Base-by-base conservation (phyloP, 768 basidiomycete genomes). In the Leucocoprinus birnbaumii region DNA sequence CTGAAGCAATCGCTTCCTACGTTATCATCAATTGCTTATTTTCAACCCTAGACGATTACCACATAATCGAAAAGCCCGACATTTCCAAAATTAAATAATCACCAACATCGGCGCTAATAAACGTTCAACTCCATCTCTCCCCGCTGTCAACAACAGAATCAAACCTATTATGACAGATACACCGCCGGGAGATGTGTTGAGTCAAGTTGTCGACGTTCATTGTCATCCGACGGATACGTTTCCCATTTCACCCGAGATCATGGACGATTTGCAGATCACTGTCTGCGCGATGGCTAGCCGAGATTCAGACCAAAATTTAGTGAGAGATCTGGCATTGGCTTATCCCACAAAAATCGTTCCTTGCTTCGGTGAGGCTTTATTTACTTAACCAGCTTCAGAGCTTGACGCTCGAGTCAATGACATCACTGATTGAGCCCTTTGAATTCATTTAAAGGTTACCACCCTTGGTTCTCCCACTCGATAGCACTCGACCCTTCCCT, bases 381-480 rank as follows among this genome's bases (percentile, higher is more conserved):
- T 38, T 52, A 22, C 47, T 51, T 40, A 56, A 43, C 21, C 46
- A 55, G 50, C 51, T 40, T n/a, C n/a, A n/a, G n/a, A n/a, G n/a
- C n/a, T n/a, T 10, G 24, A 16, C 3, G 16, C 13, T 11, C 34
- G 31, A 48, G 27, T 9, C 1, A 14, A 13, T 13, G 26, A 22
- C 31, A 31, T 31, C 6, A 45, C 21, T 25, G 16, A 40, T 25
- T 38, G 3, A 26, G 3, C 26, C 27, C 11, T 42, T 26, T 24
- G 46, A 53, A 43, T 56, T 31, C 53, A 48, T 51, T 31, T 31
- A 26, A 62, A 94, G 91, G 95, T 43, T 86, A 93, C 63, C 96
- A 98, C 66, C 96, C 96, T 1, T 98, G 96, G 96, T 95, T 91
- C 70, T 79, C 86, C 2, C 85, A 97, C 68, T 78, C 78, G 58